Conservation (phyloP, 768 basidiomycete genomes). For the Dioszegia aurantiaca region DNA sequence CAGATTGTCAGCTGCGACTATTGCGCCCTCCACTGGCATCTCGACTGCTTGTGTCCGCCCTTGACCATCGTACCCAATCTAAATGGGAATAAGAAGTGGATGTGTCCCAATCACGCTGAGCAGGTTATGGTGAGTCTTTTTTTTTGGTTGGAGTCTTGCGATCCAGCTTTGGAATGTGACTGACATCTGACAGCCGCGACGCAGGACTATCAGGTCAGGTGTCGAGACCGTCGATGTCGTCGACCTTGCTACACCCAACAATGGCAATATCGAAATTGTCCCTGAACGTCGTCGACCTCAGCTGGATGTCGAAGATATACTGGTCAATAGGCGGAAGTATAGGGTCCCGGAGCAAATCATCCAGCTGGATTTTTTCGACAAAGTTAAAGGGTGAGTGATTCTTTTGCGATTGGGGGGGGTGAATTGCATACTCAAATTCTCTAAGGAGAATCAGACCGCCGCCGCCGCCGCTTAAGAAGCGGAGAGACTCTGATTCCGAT, state of each 20-base stretch:
- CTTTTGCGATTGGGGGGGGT: too few species aligned
- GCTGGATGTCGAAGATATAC: conserved; percentile 44
- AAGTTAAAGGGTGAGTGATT: conserved; percentile 47
- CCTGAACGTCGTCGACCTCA: conserved; percentile 58
- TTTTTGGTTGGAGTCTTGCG: neutral
- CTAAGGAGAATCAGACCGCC: neutral
- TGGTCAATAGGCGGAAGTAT: conserved; percentile 69
- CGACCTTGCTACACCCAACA: conserved; percentile 73
- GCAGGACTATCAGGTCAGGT: conserved; percentile 72
- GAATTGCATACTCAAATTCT: neutral
- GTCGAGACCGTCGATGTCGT: conserved; percentile 68
- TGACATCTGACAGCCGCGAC: conserved; percentile 66
- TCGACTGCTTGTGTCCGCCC: conserved; percentile 93
- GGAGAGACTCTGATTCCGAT: conserved; percentile 15
- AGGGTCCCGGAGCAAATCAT: conserved; percentile 88
- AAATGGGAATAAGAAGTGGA: conserved; percentile 84
- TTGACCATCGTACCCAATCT: conserved; percentile 72
- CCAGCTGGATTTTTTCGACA: conserved; percentile 93
- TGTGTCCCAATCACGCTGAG: conserved; percentile 98
- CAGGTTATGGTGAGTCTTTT: conserved; percentile 65
- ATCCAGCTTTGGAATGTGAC: neutral
- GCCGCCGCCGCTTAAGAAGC: neutral
- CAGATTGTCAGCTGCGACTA: conserved; percentile 90
- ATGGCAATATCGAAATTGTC: conserved; percentile 85
- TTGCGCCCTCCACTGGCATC: conserved; percentile 91